phyloP scores from a whole-genome alignment of 2,329 filamentous ascomycete species.

The Ophiostoma sp. region DNA sequence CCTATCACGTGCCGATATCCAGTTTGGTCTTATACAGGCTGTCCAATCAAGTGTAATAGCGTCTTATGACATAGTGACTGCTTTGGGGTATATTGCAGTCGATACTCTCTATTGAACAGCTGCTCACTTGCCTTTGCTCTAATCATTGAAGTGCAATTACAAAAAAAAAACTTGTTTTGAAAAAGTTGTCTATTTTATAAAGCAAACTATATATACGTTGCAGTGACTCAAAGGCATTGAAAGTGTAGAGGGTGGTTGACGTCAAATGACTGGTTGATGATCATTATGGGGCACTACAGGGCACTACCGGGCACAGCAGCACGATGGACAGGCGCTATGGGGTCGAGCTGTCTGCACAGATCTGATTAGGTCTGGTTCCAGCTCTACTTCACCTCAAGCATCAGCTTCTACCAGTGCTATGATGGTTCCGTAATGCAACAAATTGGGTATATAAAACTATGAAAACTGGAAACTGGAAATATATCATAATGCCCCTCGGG shows the following conservation, averaged over 20 bases:
- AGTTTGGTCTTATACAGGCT: not conserved
- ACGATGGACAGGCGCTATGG: not conserved
- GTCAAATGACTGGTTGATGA: not conserved
- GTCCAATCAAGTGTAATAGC: not conserved
- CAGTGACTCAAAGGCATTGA: not conserved
- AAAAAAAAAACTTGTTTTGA: no score
- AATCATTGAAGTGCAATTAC: no score
- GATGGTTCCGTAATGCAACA: not conserved
- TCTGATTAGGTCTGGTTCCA: no score
- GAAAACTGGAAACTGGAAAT: not conserved
- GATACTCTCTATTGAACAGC: no score
- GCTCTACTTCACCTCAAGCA: not conserved
- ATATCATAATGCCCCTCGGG: not conserved
- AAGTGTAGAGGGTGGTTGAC: not conserved
- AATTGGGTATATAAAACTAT: constrained; percentile 3
- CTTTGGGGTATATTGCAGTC: not conserved
- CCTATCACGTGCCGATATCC: constrained; percentile 27
- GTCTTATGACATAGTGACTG: not conserved
- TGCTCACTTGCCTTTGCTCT: no score
- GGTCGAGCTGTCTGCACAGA: not conserved
- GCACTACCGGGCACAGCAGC: not conserved
- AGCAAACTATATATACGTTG: no score
- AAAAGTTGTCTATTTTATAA: no score
- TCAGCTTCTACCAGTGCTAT: no score
- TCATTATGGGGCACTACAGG: not conserved